phyloP scores from a whole-genome alignment of 2,329 filamentous ascomycete genomes.

The Fusarium cicatricum region DNA sequence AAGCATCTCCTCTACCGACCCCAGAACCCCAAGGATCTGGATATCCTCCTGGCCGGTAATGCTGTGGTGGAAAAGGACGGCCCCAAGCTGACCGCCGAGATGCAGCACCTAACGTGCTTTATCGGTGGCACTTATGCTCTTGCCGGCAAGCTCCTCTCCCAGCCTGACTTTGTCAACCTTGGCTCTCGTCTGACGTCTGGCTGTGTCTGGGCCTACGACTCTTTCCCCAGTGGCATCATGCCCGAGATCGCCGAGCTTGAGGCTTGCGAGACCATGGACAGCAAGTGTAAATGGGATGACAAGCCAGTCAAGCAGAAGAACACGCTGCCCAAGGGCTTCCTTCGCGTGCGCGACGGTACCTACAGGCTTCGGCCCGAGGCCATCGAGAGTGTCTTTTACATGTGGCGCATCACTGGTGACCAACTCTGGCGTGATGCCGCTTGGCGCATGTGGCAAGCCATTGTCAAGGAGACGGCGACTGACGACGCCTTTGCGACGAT shows the following conservation, averaged over 20 bases:
- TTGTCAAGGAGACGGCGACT: conserved; percentile 54
- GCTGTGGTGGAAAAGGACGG: conserved; percentile 42
- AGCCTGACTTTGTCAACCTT: conserved; percentile 55
- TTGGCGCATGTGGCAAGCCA: conserved; percentile 58
- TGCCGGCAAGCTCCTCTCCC: conserved; percentile 67
- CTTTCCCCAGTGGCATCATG: conserved; percentile 61
- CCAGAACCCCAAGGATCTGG: conserved; percentile 64
- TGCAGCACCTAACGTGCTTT: conserved; percentile 74
- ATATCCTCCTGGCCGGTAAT: conserved; percentile 67
- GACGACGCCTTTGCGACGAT: conserved; percentile 55
- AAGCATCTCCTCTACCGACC: conserved; percentile 74
- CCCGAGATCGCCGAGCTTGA: conserved; percentile 57
- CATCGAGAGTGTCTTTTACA: conserved; percentile 61
- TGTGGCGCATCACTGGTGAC: conserved; percentile 60
- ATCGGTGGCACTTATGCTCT: conserved; percentile 75
- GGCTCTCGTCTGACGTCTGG: conserved; percentile 60
- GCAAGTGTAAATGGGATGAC: conserved; percentile 48
- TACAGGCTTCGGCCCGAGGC: conserved; percentile 60
- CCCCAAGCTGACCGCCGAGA: conserved; percentile 46
- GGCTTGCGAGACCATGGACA: conserved; percentile 45
- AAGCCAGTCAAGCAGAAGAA: conserved; percentile 36
- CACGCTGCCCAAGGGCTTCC: conserved; percentile 63
- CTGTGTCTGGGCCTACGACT: conserved; percentile 63
- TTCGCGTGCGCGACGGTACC: conserved; percentile 55
- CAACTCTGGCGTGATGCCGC: conserved; percentile 54